phyloP scores from a whole-genome alignment of 106 monocot genomes.

The Hemerocallis citrina region DNA sequence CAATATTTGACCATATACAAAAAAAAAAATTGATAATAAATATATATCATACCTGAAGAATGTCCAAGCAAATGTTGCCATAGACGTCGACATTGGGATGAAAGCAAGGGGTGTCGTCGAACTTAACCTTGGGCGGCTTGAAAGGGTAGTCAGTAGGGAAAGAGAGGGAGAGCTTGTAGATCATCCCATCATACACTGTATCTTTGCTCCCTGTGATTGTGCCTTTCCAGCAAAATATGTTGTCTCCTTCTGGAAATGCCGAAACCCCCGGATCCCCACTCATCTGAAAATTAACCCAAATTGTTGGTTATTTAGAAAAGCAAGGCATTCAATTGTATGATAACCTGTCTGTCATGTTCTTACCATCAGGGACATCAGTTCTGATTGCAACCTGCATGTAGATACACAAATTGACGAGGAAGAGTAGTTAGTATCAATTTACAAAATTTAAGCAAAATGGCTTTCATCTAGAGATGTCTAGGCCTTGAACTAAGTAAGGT shows the following conservation, averaged over 20 bases:
- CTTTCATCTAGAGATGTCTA: too few relatives aligned
- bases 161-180: constrained; percentile 72
- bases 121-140: constrained; percentile 94
- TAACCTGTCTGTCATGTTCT: constrained; percentile 29
- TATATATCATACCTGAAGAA: constrained; percentile 83
- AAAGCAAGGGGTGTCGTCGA: constrained; percentile 79
- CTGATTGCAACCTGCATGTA: constrained; percentile 75
- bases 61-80: constrained; percentile 95
- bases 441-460: too few relatives aligned
- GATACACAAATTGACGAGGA: neutral
- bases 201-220: constrained; percentile 86
- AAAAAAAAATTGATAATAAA: neutral
- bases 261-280: constrained; percentile 89
- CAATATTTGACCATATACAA: neutral
- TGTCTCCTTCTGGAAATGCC: constrained; percentile 96
- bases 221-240: constrained; percentile 90
- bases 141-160: constrained; percentile 89
- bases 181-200: constrained; percentile 81
- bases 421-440: too few relatives aligned
- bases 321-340: too few relatives aligned
- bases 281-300: constrained; percentile 44
- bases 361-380: constrained; percentile 94
- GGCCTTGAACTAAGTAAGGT: too few relatives aligned
- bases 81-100: constrained; percentile 84
- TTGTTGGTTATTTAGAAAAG: neutral